Base-by-base conservation (phyloP, 1,284 basidiomycete genomes). In the Fomes fomentarius region DNA sequence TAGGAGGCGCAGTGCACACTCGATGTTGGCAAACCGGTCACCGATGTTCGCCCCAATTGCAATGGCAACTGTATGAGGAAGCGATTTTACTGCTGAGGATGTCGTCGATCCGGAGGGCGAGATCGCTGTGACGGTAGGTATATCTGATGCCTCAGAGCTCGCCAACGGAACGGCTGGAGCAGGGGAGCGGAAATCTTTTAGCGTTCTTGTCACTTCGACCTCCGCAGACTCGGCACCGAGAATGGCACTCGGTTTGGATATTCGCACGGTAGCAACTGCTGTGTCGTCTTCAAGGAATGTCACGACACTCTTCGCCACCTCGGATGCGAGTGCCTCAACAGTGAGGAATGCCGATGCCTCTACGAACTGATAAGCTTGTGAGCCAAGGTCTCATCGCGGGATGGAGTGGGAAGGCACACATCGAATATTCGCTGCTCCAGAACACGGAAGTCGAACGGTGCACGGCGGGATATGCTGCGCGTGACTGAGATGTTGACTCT, bases 31-130 rank as follows among this genome's bases (percentile, higher is more conserved):
- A 49, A 94, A 89, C 3, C 91, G 78, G 70, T 97, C 93, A 1
- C 94, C 95, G 0, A 98, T 78, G 66, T 98, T 98, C 1, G 94
- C 92, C 0, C 96, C 96, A 2, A 98, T 72, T 1, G 93, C 93
- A 40, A 98, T 79, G 5, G 87, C 87, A 4, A 78, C 87, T 1
- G 71, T 70, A 54, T 77, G 74, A 0, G 49, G 43, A 25, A 51
- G 53, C 7, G 56, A 34, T 14, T 17, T 35, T 3, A 11, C 12
- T 2, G 31, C 14, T 24, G 39, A 34, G 33, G 37, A n/a, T n/a
- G 30, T 12, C 14, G 45, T 11, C 6, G 25, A 35, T 40, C 14
- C 8, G n/a, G 8, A 1, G 38, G 24, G 10, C 4, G 11, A n/a
- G 26, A 34, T 5, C 19, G n/a, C n/a, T n/a, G 22, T 2, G n/a